Evolutionary conservation across 2,329 filamentous ascomycete genomes (phyloP).

Genomic region (Aureobasidium uvarum): DNA sequence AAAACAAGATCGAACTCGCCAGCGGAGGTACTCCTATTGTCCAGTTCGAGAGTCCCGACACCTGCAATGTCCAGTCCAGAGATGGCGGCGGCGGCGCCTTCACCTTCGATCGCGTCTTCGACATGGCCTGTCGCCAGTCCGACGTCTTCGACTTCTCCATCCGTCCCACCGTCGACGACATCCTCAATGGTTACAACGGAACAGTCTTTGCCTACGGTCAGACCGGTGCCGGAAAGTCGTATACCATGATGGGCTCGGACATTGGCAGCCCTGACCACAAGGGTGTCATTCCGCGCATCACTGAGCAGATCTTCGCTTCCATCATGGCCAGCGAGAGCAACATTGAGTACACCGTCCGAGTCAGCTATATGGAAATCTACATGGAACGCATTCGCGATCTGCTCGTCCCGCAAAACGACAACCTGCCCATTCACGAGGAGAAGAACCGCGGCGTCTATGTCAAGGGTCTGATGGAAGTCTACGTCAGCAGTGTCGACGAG

Average conservation of each 20-base stretch:
- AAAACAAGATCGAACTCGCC: conserved; percentile 90
- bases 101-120: conserved; percentile 97
- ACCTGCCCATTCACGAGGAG: conserved; percentile 95
- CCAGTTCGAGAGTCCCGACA: conserved; percentile 81
- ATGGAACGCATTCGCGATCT: conserved; percentile 98
- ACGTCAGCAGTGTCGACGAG: conserved; percentile 91
- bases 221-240: conserved; percentile 97
- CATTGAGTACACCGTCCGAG: conserved; percentile 97
- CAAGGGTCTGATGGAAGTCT: conserved; percentile 90
- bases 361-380: conserved; percentile 99
- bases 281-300: conserved; percentile 94
- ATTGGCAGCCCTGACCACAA: conserved; percentile 86
- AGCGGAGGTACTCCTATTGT: conserved; percentile 93
- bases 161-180: conserved; percentile 91
- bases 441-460: conserved; percentile 96
- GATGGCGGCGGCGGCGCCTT: conserved; percentile 76
- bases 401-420: conserved; percentile 88
- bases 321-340: conserved; percentile 88
- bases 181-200: conserved; percentile 98
- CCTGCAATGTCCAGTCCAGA: conserved; percentile 79
- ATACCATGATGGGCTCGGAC: conserved; percentile 97
- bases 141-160: conserved; percentile 99
- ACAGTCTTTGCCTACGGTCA: conserved; percentile 98
- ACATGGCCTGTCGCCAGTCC: conserved; percentile 83
- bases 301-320: conserved; percentile 95